Percentiles rank a stretch among this genome's conserved stretches.
These are phyloP conservation scores for Ustilago xerochloae DNA, from an alignment of 1,284 basidiomycete genomes.

Conservation along the genomic window DNA sequence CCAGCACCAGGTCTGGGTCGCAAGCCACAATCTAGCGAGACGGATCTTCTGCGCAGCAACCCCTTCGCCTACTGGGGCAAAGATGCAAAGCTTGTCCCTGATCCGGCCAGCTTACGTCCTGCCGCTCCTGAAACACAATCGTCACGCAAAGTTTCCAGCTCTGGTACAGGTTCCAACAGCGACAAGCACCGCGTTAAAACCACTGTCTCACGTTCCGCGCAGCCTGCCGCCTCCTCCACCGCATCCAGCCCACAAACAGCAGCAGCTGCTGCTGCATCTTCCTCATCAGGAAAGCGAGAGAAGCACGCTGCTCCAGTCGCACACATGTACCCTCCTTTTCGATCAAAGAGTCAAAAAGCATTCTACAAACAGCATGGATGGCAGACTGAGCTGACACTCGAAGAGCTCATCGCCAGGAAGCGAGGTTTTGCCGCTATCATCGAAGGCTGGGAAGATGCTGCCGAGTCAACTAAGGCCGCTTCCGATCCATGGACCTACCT, in stretches of 20 bases:
- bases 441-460: slow-evolving; percentile 35
- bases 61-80: slow-evolving; percentile 60
- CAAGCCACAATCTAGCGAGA: slow-evolving; percentile 45
- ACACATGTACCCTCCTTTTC: slow-evolving; percentile 55
- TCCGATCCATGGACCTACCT: slow-evolving; percentile 60
- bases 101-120: slow-evolving; percentile 24
- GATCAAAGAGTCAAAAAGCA: slow-evolving; percentile 14
- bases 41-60: slow-evolving; percentile 57
- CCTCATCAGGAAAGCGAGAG: slow-evolving; percentile 33
- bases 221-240: slow-evolving; percentile 14
- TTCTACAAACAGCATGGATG: slow-evolving; percentile 42
- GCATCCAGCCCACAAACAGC: slow-evolving; percentile 5
- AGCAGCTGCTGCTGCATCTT: slow-evolving; percentile 9
- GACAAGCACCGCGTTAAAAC: slow-evolving; percentile 39
- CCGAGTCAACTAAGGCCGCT: slow-evolving; percentile 2
- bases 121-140: slow-evolving; percentile 2
- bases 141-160: slow-evolving; percentile 23
- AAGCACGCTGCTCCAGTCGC: slow-evolving; percentile 58
- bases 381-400: slow-evolving; percentile 53
- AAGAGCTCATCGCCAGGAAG: slow-evolving; percentile 52
- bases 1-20: slow-evolving; percentile 22
- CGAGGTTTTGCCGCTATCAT: slow-evolving; percentile 20
- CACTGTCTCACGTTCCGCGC: slow-evolving; percentile 39
- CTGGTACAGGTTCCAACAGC: slow-evolving; percentile 13
- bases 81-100: slow-evolving; percentile 42